A percentile compares a stretch with the other conserved stretches of the same genome.
Evolutionary conservation across 345 rosid species (phyloP).

Genomic region (Corchorus capsularis): DNA sequence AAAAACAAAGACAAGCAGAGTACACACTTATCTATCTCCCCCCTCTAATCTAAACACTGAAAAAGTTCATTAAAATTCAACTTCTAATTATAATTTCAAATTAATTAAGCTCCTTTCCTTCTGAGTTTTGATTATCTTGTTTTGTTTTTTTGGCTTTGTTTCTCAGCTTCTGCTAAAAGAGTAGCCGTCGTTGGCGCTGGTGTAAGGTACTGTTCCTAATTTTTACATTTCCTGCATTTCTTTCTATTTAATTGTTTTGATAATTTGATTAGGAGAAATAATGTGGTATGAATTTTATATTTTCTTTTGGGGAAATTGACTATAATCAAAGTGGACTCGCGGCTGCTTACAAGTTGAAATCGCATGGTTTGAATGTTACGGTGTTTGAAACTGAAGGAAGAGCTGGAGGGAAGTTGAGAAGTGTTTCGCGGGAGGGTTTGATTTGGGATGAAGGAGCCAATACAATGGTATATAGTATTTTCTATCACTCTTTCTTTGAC

Average conservation of each 20-base stretch:
- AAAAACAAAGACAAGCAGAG: background rate
- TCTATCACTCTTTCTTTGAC: background rate
- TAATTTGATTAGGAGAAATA: background rate
- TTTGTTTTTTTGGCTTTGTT: too few relatives aligned
- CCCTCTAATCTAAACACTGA: background rate
- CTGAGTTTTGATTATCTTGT: background rate
- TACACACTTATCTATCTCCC: background rate
- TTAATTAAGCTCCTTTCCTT: background rate
- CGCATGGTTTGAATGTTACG: slow-evolving; percentile 68
- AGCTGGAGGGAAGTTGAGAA: slow-evolving; percentile 85
- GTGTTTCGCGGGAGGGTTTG: slow-evolving; percentile 58
- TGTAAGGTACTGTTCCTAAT: slow-evolving; percentile 1
- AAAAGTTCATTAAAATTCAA: background rate
- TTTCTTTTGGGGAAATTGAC: background rate
- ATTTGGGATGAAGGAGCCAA: slow-evolving; percentile 98
- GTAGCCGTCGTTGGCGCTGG: slow-evolving; percentile 23
- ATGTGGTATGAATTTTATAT: too few relatives aligned
- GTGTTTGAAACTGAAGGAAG: slow-evolving; percentile 85
- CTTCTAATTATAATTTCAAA: background rate
- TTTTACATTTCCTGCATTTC: background rate
- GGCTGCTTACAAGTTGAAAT: slow-evolving; percentile 89
- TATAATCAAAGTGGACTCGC: slow-evolving; percentile 69
- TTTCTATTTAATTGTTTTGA: background rate
- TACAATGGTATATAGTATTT: slow-evolving; percentile 60
- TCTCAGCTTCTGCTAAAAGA: slow-evolving; percentile 24